Conservation (phyloP, 1,284 basidiomycete genomes). For the Apiotrichum domesticum region DNA sequence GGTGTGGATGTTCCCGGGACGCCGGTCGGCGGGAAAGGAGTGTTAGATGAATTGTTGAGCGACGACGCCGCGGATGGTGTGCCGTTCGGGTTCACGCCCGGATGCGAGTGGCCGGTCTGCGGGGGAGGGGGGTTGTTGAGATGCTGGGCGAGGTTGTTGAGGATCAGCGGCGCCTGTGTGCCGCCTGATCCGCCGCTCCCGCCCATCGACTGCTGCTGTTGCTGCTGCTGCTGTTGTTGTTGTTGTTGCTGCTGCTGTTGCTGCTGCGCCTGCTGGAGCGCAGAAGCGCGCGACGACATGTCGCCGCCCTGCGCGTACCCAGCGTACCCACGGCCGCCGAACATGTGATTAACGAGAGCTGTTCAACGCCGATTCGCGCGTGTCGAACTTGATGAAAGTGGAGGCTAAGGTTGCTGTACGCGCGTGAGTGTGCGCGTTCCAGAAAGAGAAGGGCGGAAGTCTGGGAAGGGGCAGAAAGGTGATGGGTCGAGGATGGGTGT, state of each 20-base stretch:
- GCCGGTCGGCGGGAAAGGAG: conserved; percentile 1
- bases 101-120: not conserved
- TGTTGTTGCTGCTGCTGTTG: conserved; percentile 11
- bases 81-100: conserved; percentile 7
- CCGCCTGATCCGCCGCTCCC: conserved; percentile 11
- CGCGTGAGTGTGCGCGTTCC: conserved; percentile 51
- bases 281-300: conserved; percentile 12
- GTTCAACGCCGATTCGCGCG: conserved; percentile 88
- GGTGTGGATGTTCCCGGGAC: conserved; percentile 6
- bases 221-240: not conserved
- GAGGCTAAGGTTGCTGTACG: not conserved
- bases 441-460: conserved; percentile 42
- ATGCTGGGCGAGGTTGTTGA: conserved; percentile 45
- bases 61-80: conserved; percentile 1
- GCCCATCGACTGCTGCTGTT: conserved; percentile 10
- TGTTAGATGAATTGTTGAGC: conserved; percentile 1
- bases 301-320: conserved; percentile 14
- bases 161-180: conserved; percentile 30
- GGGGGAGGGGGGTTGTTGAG: conserved; percentile 48
- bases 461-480: too few relatives aligned
- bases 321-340: conserved; percentile 15
- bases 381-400: conserved; percentile 47
- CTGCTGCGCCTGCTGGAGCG: conserved; percentile 12
- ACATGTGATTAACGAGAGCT: conserved; percentile 73
- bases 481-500: too few relatives aligned